Base-by-base conservation (phyloP, 2,329 filamentous ascomycete genomes). In the Diaporthe citri region DNA sequence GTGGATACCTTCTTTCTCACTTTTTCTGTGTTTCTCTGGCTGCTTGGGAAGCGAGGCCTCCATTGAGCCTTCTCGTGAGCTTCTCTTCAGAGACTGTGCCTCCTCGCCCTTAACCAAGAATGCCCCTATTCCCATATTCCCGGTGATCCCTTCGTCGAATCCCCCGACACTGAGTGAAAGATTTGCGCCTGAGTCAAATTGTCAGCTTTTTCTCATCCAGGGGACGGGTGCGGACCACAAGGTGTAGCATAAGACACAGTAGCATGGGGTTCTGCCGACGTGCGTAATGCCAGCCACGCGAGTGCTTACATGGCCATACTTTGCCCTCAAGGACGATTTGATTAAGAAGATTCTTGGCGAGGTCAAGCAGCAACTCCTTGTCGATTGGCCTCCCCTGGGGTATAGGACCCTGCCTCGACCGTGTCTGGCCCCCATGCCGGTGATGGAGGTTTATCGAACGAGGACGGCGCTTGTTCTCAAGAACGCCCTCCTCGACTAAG, bases 111-210 rank as follows among this genome's bases (percentile, higher is more conserved):
- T 93, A 36, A 98, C 87, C n/a, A 99, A 87, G 80, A 98, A 98
- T 0, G 90, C 89, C 59, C 93, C 93, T 78, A 99, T 98, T 46
- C 93, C 94, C 87, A 92, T 93, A 80, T 98, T 98, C 7, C 94
- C 93, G 55, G 89, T 91, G 74, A 96, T 87, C 2, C 95, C 94
- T 78, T 98, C 95, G 82, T 98, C 96, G 78, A 98, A 98, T 0
- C 95, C 96, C n/a, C 92, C 93, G 34, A 98, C 95, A 77, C 93
- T 96, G 60, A 98, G 85, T 74, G 94, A 97, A 12, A 99, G 87
- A 81, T 98, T 97, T n/a, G 92, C 88, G 81, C 71, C 71, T 72
- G 31, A 41, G 5, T 55, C 34, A 41, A 25, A 41, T 25, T 55
- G 48, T 69, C 48, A 69, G 64, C 48, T 31, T 34, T 39, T 8